phyloP scores from a whole-genome alignment of 208 protist genomes.

The Trypanosoma platydactyli region DNA sequence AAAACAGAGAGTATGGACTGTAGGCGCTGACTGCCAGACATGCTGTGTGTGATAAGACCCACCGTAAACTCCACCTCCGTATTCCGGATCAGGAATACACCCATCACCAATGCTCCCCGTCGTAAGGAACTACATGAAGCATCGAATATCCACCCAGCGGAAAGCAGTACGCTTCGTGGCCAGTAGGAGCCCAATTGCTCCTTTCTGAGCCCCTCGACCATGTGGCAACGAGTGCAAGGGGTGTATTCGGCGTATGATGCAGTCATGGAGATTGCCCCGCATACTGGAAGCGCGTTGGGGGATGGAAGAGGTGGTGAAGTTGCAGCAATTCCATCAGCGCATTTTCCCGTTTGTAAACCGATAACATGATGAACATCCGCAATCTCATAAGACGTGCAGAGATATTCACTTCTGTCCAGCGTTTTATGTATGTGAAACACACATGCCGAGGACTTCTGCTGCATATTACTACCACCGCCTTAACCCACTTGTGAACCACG shows the following conservation, averaged over 20 bases:
- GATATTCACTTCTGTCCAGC: conserved; percentile 22
- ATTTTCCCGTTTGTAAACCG: conserved; percentile 1
- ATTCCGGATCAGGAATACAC: conserved; percentile 46
- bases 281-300: conserved; percentile 2
- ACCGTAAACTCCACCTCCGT: conserved; percentile 29
- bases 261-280: conserved; percentile 46
- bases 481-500: not conserved
- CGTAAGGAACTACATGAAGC: not conserved
- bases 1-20: conserved; percentile 29
- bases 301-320: not conserved
- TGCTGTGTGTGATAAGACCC: conserved; percentile 45
- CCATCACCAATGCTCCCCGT: conserved; percentile 20
- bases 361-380: conserved; percentile 20
- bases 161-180: conserved; percentile 25
- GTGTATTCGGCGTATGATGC: conserved; percentile 41
- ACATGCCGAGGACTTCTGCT: conserved; percentile 5
- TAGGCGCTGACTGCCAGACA: conserved; percentile 13
- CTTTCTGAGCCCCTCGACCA: conserved; percentile 21
- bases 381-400: conserved; percentile 19
- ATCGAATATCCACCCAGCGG: conserved; percentile 23
- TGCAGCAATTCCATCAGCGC: not conserved
- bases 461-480: not conserved
- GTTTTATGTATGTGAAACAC: conserved; percentile 30
- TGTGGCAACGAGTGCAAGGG: conserved; percentile 43
- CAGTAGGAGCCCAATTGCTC: conserved; percentile 28